Percentiles rank a stretch among this genome's conserved stretches.
These are phyloP conservation scores for Trifolium subterraneum DNA, from an alignment of 306 rosid species.

Conservation along the genomic window DNA sequence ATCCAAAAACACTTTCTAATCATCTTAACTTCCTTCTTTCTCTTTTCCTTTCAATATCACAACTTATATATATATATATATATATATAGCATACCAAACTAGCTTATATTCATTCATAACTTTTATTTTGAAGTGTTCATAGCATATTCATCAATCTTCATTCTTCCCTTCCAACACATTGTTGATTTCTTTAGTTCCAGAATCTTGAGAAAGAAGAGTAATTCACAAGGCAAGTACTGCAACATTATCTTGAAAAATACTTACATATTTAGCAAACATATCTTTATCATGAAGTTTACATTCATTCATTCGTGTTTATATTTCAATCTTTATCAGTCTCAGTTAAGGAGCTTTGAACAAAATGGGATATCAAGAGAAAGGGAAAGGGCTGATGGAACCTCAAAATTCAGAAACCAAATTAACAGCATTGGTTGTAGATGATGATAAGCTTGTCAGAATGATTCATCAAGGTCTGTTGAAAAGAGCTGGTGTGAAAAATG, in stretches of 20 bases:
- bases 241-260: background rate
- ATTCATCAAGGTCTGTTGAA: conserved; percentile 55
- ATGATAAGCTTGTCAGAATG: conserved; percentile 44
- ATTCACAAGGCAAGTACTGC: background rate
- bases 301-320: background rate
- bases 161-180: background rate
- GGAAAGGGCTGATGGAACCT: conserved; percentile 2
- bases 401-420: background rate
- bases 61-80: background rate
- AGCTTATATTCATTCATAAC: background rate
- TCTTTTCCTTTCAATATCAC: conserved; percentile 2
- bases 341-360: background rate
- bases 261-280: background rate
- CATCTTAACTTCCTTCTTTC: conserved; percentile 1
- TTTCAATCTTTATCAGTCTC: background rate
- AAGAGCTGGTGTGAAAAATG: conserved; percentile 53
- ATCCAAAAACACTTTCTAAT: conserved; percentile 24
- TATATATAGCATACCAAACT: conserved; percentile 5
- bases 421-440: conserved; percentile 71
- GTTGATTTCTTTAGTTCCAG: background rate
- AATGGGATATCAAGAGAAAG: conserved; percentile 9
- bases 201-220: background rate
- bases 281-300: background rate
- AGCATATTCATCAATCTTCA: background rate
- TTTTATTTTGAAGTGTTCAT: background rate